A percentile compares a stretch with the other conserved stretches of the same genome.
Evolutionary conservation across 768 basidiomycete genomes (phyloP).

Genomic region (Russula foetens): DNA sequence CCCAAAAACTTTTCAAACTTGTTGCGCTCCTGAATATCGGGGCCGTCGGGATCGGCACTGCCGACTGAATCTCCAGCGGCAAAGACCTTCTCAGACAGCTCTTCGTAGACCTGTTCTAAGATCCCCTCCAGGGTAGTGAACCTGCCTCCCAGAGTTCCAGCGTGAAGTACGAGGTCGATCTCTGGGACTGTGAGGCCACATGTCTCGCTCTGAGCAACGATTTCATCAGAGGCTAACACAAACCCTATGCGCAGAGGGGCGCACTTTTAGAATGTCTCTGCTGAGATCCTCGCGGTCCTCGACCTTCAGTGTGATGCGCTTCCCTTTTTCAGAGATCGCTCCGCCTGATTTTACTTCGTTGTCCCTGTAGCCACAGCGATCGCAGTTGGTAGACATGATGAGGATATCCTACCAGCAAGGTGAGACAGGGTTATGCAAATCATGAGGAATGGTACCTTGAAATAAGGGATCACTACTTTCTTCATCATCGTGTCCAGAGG

Average conservation of each 20-base stretch:
- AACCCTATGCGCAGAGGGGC: slow-evolving; percentile 8
- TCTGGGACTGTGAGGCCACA: slow-evolving; percentile 88
- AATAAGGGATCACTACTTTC: slow-evolving; percentile 93
- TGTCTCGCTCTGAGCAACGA: slow-evolving; percentile 71
- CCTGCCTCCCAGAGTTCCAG: slow-evolving; percentile 92
- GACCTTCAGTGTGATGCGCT: slow-evolving; percentile 80
- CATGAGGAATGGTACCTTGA: slow-evolving; percentile 50
- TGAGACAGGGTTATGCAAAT: neutral
- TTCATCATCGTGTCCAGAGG: slow-evolving; percentile 87
- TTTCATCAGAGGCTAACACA: neutral
- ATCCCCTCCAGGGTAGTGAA: slow-evolving; percentile 98
- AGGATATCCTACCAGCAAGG: slow-evolving; percentile 65
- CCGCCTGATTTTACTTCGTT: slow-evolving; percentile 95
- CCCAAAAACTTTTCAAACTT: slow-evolving; percentile 73
- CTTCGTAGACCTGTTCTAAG: slow-evolving; percentile 89
- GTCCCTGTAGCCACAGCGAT: slow-evolving; percentile 90
- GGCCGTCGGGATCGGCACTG: slow-evolving; percentile 29
- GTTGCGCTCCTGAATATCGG: slow-evolving; percentile 25
- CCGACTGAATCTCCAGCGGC: slow-evolving; percentile 57
- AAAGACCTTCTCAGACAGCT: slow-evolving; percentile 84
- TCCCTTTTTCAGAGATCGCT: slow-evolving; percentile 83
- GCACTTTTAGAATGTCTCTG: slow-evolving; percentile 89
- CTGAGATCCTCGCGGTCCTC: slow-evolving; percentile 89
- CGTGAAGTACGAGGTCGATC: slow-evolving; percentile 84
- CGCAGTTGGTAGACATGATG: slow-evolving; percentile 98